Base-by-base conservation (phyloP, 768 basidiomycete species). In the Dendrothele bispora region DNA sequence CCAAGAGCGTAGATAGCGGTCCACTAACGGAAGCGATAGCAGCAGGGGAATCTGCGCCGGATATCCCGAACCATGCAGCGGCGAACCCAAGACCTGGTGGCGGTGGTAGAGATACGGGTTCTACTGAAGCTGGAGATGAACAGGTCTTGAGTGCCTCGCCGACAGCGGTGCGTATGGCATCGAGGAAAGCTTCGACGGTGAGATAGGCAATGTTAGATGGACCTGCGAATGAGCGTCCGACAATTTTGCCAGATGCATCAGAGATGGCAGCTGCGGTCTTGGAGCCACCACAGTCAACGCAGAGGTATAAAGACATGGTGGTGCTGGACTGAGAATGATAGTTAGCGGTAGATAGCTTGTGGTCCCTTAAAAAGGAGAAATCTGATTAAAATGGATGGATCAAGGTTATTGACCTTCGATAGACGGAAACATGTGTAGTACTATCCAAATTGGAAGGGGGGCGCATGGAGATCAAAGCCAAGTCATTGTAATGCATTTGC, bases 171-270 rank as follows among this genome's bases (percentile, higher is more conserved):
- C 62, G 63, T 34, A 92, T 71, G 5, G 80, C 74, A 3, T 64
- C 56, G 37, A 77, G 69, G 68, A 90, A 91, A 28, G 69, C 75
- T n/a, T 76, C 65, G 15, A 80, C 58, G 26, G 84, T 75, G 57
- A 91, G 82, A 67, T 90, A 90, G 20, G 89, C 77, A 65, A 88
- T 88, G 66, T 95, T 95, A 55, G 91, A 92, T 1, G 89, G 87
- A 2, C 90, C 90, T 7, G 82, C 83, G 15, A 72, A 63, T 2
- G 82, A 88, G 36, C 86, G 83, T 1, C 83, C 84, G 36, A 90
- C 49, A 55, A 91, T 76, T 4, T 68, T 65, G 52, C 90, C 87
- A 2, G 72, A 53, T 17, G 61, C 55, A 60, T 84, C 73, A 50
- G 74, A 74, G 62, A 95, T 80, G 50, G 79, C 88, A 5, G 79